Percentiles rank a stretch among this genome's conserved stretches.
Evolutionary conservation across 2,329 filamentous ascomycete species (phyloP).

Genomic region (Aspergillus sergii): DNA sequence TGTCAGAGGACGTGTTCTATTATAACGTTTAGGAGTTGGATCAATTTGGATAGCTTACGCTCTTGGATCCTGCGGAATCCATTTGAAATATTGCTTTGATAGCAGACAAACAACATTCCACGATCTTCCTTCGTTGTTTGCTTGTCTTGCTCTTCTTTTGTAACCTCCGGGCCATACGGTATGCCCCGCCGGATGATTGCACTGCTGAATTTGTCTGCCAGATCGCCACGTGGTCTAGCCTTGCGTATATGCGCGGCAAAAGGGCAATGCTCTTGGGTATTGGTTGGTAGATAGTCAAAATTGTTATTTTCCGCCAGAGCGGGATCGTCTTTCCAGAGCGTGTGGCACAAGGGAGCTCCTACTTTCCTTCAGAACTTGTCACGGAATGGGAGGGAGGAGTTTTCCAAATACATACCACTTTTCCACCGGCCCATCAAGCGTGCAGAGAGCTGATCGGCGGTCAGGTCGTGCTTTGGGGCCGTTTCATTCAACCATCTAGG

Average conservation of each 20-base stretch:
- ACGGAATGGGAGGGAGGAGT: not conserved
- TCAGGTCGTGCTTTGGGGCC: conserved; percentile 1
- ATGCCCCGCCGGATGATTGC: conserved; percentile 12
- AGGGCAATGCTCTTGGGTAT: conserved; percentile 6
- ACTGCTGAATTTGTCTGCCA: not conserved
- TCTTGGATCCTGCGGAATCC: conserved; percentile 1
- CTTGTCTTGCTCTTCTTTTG: not conserved
- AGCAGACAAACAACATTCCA: conserved; percentile 4
- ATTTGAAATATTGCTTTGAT: conserved; percentile 1
- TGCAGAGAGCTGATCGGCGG: conserved; percentile 6
- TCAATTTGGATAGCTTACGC: not conserved
- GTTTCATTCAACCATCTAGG: conserved; percentile 1
- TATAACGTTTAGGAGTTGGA: not conserved
- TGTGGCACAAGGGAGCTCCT: conserved; percentile 6
- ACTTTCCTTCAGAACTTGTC: not conserved
- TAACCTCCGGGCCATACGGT: conserved; percentile 5
- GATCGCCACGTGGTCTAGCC: conserved; percentile 1
- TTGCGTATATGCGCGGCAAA: conserved; percentile 14
- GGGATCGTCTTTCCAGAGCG: not conserved
- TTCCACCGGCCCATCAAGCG: conserved; percentile 13
- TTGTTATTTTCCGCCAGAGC: not conserved
- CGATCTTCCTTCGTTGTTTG: not conserved
- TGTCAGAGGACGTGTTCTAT: not conserved
- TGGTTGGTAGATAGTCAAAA: not conserved
- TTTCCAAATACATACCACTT: conserved; percentile 7